phyloP scores from a whole-genome alignment of 805 yeast genomes.

The Candida tibetensis region DNA sequence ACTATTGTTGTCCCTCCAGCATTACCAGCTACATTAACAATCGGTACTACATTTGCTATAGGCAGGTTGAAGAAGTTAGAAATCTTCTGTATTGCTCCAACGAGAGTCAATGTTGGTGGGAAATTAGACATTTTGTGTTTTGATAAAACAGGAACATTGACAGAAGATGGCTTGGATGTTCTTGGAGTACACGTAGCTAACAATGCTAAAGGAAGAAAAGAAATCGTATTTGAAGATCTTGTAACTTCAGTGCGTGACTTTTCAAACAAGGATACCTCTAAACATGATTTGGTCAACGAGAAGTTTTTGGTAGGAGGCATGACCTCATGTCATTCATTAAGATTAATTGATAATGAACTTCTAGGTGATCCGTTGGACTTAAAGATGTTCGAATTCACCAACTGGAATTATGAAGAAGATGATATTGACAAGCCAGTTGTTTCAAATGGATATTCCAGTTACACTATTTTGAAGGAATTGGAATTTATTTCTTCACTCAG shows the following conservation, averaged over 20 bases:
- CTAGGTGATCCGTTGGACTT: constrained; percentile 93
- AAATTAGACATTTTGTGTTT: constrained; percentile 86
- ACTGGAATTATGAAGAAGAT: constrained; percentile 74
- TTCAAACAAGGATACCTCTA: constrained; percentile 2
- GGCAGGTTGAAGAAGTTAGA: constrained; percentile 59
- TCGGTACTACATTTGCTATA: constrained; percentile 92
- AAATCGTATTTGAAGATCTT: constrained; percentile 33
- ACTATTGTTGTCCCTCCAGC: constrained; percentile 99
- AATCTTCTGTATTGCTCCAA: constrained; percentile 91
- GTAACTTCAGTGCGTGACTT: constrained; percentile 12
- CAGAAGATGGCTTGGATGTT: constrained; percentile 95
- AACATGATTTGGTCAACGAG: constrained; percentile 29
- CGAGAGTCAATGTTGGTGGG: constrained; percentile 94
- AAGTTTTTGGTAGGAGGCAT: constrained; percentile 41
- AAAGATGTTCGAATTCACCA: constrained; percentile 90
- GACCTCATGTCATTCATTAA: constrained; percentile 85
- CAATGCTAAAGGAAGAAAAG: constrained; percentile 41
- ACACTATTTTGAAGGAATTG: constrained; percentile 49
- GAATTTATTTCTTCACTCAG: constrained; percentile 85
- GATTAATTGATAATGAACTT: constrained; percentile 71
- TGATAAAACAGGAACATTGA: constrained; percentile 96
- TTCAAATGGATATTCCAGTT: constrained; percentile 10
- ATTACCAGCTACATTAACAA: constrained; percentile 93
- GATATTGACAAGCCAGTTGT: constrained; percentile 25
- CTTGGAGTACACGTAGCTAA: constrained; percentile 51